Base-by-base conservation (phyloP, 345 rosid species). In the Brassica carinata region DNA sequence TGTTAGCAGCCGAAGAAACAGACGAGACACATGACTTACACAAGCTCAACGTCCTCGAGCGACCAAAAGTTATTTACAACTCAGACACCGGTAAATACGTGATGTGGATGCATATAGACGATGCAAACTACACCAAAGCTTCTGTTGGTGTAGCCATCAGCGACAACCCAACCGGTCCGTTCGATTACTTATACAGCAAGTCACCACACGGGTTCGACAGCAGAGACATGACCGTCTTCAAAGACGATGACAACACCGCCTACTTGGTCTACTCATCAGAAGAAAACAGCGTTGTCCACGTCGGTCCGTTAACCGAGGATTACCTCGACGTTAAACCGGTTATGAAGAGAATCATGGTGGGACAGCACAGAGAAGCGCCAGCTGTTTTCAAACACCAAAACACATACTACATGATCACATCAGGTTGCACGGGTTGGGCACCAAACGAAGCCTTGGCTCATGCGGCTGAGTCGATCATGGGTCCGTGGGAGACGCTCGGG, bases 101-200 rank as follows among this genome's bases (percentile, higher is more conserved):
- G 61, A 96, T 96, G 97, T 96, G 96, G 96, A 93, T 96, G 99
- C 99, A 96, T 65, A 85, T 93, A 0, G 99, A 96, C 26, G 94
- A 93, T 77, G 84, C 85, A 63, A 93, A 92, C 88, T 96, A 96
- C 83, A 96, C 99, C 23, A 93, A 93, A 87, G 99, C 98, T 9
- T 72, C 93, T 0, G 89, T 92, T 55, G 98, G 99, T 6, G 51
- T 93, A 65, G 98, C 97, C 15, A 29, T 84, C 13, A 90, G 98
- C 30, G 88, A 93, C 75, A 86, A 79, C 62, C 96, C 98, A 8
- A 87, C 94, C 4, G 97, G 98, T 79, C 99, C 98, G 9, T 96
- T 96, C 14, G 69, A 85, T 58, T 93, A 93, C 72, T 84, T 93
- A 34, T 78, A 82, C 77, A 89, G 98, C 85, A 89, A 86, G 85